Evolutionary conservation across 2,329 filamentous ascomycete genomes (phyloP).

Genomic region (Talaromyces sp.): DNA sequence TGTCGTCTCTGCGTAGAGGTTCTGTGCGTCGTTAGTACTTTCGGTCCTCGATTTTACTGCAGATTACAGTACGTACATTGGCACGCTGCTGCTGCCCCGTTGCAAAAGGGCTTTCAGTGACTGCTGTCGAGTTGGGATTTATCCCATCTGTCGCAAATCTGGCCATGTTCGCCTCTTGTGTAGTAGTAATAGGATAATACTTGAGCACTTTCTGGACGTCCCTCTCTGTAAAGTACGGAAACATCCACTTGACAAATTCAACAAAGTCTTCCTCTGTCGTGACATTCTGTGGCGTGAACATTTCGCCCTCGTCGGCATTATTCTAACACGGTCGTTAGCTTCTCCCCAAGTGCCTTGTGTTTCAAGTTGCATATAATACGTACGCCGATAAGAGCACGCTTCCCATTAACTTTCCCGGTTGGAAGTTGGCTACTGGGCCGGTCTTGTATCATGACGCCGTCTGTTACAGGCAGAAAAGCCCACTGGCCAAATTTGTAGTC

Average conservation of each 20-base stretch:
- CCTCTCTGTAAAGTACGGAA: constrained; percentile 37
- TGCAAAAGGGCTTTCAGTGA: constrained; percentile 44
- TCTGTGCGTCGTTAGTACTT: constrained; percentile 17
- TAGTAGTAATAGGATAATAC: constrained; percentile 32
- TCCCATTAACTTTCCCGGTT: constrained; percentile 33
- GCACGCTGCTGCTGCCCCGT: constrained; percentile 52
- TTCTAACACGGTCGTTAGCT: constrained; percentile 17
- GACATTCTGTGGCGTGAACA: constrained; percentile 28
- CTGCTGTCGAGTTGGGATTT: constrained; percentile 37
- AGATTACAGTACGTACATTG: constrained; percentile 17
- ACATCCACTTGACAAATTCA: constrained; percentile 21
- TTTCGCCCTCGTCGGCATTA: constrained; percentile 39
- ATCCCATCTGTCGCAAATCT: constrained; percentile 32
- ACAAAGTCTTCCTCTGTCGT: constrained; percentile 8
- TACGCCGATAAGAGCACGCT: constrained; percentile 34
- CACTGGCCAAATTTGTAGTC: constrained; percentile 42
- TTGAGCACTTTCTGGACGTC: constrained; percentile 35
- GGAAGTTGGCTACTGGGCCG: constrained; percentile 42
- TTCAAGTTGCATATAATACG: background rate
- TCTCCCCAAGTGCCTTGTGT: constrained; percentile 26
- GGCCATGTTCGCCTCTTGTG: constrained; percentile 17
- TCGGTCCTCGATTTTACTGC: background rate
- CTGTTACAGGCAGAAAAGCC: constrained; percentile 43
- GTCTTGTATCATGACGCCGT: constrained; percentile 46
- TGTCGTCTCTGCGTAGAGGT: constrained; percentile 51